Evolutionary conservation across 2,329 filamentous ascomycete species (phyloP), one percentile per base, ranked within the genome.

Genomic region (Curvularia sp.): DNA sequence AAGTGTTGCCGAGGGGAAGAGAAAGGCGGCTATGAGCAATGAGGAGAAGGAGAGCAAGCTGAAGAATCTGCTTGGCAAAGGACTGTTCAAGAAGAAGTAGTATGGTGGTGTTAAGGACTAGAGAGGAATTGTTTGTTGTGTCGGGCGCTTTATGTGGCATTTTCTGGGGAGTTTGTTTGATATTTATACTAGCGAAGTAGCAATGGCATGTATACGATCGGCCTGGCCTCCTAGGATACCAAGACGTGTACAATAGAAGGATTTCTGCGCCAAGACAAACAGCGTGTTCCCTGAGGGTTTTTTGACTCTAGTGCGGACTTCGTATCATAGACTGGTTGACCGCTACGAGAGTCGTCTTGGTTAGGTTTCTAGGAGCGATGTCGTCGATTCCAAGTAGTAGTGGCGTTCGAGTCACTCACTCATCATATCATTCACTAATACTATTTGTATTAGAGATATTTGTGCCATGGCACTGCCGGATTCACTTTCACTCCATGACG

Each of bases 21-120:
- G 61, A 55, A 77, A 75, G 60, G 67, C 62, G 33, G 63, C 58
- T 3, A 65, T 68, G 60, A 75, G 68, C 47, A 60, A 58, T 20
- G 74, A 66, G 48, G 77, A 79, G 42, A 78, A 78, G 67, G 77
- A 78, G 63, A 74, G 65, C 33, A 79, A 77, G 67, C 53, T 79
- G 48, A 78, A 78, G 73, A 77, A 65, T 54, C 65, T 79, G 9
- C 58, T 79, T 26, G 67, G 69, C 6, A 76, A 75, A 55, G 70
- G 72, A 4, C 47, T 77, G 31, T 77, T 77, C 47, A 76, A 76
- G 67, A 66, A 63, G 60, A 70, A 67, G 58, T 69, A 65, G 47
- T 20, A 10, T n/a, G 12, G 18, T 15, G 15, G 15, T 26, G 10
- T 24, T 18, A 20, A 9, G 9, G 31, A 31, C 12, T 4, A 5